Evolutionary conservation across 352 stramenopile species (phyloP).

Genomic region (Aphanomyces stellatus): DNA sequence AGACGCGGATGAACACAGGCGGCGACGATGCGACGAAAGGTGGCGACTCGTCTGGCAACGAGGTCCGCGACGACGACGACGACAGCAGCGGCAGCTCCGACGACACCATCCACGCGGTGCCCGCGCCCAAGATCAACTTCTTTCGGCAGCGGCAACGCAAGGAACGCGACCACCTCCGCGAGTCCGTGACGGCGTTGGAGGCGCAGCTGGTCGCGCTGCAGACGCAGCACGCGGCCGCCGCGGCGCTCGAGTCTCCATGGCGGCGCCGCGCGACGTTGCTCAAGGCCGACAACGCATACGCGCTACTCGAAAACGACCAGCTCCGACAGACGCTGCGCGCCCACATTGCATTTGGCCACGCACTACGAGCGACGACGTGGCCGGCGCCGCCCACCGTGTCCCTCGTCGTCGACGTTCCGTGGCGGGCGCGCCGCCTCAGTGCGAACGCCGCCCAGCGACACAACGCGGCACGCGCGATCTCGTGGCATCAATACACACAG

Average conservation of each 20-base stretch:
- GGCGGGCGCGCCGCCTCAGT: not conserved
- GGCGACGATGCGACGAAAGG: too few relatives aligned
- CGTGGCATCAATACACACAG: not conserved
- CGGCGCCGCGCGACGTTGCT: not conserved
- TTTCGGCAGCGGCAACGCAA: too few relatives aligned
- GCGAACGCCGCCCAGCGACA: not conserved
- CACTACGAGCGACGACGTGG: not conserved
- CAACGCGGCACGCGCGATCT: not conserved
- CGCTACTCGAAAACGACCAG: not conserved
- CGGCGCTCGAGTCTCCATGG: not conserved
- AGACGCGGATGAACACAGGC: too few relatives aligned
- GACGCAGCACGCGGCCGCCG: not conserved
- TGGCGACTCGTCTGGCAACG: too few relatives aligned
- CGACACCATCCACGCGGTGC: too few relatives aligned
- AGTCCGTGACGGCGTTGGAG: too few relatives aligned
- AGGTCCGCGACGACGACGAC: too few relatives aligned
- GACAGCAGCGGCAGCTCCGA: too few relatives aligned
- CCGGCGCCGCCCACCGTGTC: not conserved
- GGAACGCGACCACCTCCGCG: too few relatives aligned
- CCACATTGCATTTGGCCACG: not conserved
- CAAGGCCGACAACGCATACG: not conserved
- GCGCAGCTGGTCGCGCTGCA: not conserved
- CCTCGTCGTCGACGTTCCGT: not conserved
- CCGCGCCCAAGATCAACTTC: too few relatives aligned
- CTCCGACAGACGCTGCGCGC: not conserved